Conservation (phyloP, 495 filamentous ascomycete genomes). For the Penicillium cosmopolitanum region DNA sequence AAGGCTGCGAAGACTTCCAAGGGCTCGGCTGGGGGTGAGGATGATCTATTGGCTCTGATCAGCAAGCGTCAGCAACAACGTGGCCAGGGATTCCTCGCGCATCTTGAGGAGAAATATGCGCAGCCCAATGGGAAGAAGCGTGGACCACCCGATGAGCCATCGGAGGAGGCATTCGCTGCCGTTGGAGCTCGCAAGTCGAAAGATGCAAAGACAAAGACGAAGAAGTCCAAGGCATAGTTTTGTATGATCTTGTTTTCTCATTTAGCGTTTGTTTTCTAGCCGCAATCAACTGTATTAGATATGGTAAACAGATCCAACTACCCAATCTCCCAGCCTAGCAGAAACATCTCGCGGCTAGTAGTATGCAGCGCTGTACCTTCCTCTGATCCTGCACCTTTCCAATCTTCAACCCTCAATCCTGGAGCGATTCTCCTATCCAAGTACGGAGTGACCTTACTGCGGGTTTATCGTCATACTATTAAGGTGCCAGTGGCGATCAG, state of each 20-base stretch:
- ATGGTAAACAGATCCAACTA: no score
- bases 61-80: constrained; percentile 32
- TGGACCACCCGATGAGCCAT: constrained; percentile 30
- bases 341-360: no score
- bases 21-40: constrained; percentile 17
- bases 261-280: constrained; percentile 4
- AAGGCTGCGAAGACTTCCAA: constrained; percentile 45
- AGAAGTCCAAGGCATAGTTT: constrained; percentile 20
- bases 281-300: background rate
- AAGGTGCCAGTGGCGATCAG: constrained; percentile 22
- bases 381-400: background rate
- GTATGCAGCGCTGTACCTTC: background rate
- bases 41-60: constrained; percentile 32
- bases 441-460: no score
- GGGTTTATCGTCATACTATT: background rate
- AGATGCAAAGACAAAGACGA: constrained; percentile 19
- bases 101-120: constrained; percentile 34
- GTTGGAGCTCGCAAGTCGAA: constrained; percentile 31
- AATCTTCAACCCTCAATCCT: no score
- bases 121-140: constrained; percentile 34
- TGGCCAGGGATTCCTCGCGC: constrained; percentile 29
- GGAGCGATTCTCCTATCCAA: constrained; percentile 1
- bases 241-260: constrained; percentile 8
- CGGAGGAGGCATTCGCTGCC: constrained; percentile 40
- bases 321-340: no score